Evolutionary conservation across 495 filamentous ascomycete species (phyloP), one percentile per base, ranked within the genome.

Genomic region (Penicillium psychrofluorescens): DNA sequence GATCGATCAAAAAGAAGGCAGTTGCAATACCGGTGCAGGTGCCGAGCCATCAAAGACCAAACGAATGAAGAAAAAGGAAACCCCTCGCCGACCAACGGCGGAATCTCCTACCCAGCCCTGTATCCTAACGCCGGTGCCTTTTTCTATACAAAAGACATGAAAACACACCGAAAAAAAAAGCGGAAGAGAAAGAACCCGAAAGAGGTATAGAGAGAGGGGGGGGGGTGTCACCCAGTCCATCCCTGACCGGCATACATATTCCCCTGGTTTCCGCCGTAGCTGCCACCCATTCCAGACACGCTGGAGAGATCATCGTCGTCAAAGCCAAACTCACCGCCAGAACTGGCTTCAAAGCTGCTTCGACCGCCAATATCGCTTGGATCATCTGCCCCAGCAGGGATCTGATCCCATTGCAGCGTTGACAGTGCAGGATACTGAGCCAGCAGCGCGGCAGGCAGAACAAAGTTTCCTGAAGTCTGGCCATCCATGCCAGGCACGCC

Each of bases 361-460:
- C 87, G 76, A 0, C 88, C 86, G 42, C 83, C 86, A 13, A 89
- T 75, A 36, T 91, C 89, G 38, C 74, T 74, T 4, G 88, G 80
- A 29, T 87, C 84, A 45, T 78, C 76, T 35, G 65, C 50, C 40
- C 49, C 53, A 36, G 63, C 62, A 16, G 66, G 49, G 46, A 84
- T 68, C 32, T 75, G 68, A 27, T 80, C 76, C 88, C 88, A 95
- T 49, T 87, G 85, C 58, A 95, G 72, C 16, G 77, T 81, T 35
- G 88, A 89, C 22, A 98, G 70, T 10, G 86, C 90, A 10, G 92
- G 92, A 58, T 95, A 97, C 53, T 96, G 92, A 11, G 85, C 85
- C 14, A 97, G 71, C 43, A 98, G 65, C 9, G 89, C 92, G 8
- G 85, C 87, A 6, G 92, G 92, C 7, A 97, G 74, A n/a, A 77